Conservation (phyloP, 1,139 yeast species). For the Entelexis paramagnoliae region DNA sequence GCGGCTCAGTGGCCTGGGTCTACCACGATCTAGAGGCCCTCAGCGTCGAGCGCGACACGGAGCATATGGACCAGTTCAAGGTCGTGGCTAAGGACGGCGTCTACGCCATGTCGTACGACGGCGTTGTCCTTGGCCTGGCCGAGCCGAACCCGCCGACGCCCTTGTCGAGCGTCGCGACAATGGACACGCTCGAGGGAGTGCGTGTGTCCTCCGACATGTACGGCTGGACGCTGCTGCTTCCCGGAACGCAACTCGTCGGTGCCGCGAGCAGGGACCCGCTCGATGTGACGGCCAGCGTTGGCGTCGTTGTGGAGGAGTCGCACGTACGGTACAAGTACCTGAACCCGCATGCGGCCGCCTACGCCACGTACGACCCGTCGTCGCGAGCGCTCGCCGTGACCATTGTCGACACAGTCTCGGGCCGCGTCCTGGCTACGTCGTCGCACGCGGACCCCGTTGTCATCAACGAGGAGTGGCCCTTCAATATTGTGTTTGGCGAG, state of each 20-base stretch:
- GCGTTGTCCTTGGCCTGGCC: background rate
- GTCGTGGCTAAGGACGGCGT: background rate
- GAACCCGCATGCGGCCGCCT: constrained; percentile 55
- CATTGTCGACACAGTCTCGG: constrained; percentile 60
- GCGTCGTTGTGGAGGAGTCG: constrained; percentile 7
- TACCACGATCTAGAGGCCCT: constrained; percentile 25
- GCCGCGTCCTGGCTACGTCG: constrained; percentile 45
- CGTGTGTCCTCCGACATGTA: background rate
- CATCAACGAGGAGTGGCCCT: constrained; percentile 30
- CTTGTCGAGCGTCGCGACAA: background rate
- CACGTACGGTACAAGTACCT: constrained; percentile 74
- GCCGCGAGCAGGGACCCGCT: constrained; percentile 36
- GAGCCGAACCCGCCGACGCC: background rate
- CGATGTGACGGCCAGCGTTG: constrained; percentile 33
- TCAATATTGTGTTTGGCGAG: constrained; percentile 61
- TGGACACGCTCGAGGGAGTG: background rate
- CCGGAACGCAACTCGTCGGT: constrained; percentile 30
- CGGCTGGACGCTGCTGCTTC: constrained; percentile 14
- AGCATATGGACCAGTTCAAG: constrained; percentile 24
- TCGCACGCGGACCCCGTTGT: constrained; percentile 33
- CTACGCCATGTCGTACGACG: constrained; percentile 7
- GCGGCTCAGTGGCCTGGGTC: constrained; percentile 39
- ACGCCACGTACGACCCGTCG: constrained; percentile 39
- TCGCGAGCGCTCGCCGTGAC: constrained; percentile 33
- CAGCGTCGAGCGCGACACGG: constrained; percentile 7